Base-by-base conservation (phyloP, 2,329 filamentous ascomycete genomes). In the Sarocladium oryzae region DNA sequence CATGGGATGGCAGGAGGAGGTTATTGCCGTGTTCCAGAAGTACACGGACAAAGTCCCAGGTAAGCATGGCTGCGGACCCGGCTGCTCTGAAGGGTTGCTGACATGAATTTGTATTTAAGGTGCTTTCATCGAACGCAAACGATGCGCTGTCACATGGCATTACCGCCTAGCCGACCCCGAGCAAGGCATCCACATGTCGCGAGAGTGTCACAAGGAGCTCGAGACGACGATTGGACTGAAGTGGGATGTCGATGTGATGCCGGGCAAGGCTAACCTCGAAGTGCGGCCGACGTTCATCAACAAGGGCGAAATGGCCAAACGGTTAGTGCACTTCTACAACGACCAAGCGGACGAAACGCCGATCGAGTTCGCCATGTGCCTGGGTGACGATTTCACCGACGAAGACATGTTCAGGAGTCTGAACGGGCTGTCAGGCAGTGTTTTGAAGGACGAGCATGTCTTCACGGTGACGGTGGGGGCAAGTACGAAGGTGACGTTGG, bases 241-340 rank as follows among this genome's bases (percentile, higher is more conserved):
- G 56, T 96, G 86, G 80, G 90, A 96, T 45, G 88, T 97, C 3
- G 92, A 97, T 61, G 90, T 99, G 54, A 97, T 97, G 90, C 81
- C 84, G 0, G 93, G 93, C 60, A 99, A 97, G 72, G 92, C 92
- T 55, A 97, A 97, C 65, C 77, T 99, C 23, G 93, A 99, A 69
- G 92, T 97, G 28, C 85, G 93, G n/a, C 92, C 92, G 24, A 91
- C 85, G 1, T 96, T 95, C 62, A 90, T 99, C 72, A 97, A 97
- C 77, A 99, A 99, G 75, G 93, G 93, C 26, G 90, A 95, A 69
- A 97, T 97, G 57, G 88, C 85, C 15, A 91, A 89, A 71, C 83
- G 85, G 5, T 77, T 99, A 16, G 84, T 97, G 33, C 73, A 81
- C 20, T 83, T 84, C 45, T 95, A 95, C 67, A 83, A 76, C 59